Evolutionary conservation across 2,329 filamentous ascomycete species (phyloP).

Genomic region (Raffaelea albimanens): DNA sequence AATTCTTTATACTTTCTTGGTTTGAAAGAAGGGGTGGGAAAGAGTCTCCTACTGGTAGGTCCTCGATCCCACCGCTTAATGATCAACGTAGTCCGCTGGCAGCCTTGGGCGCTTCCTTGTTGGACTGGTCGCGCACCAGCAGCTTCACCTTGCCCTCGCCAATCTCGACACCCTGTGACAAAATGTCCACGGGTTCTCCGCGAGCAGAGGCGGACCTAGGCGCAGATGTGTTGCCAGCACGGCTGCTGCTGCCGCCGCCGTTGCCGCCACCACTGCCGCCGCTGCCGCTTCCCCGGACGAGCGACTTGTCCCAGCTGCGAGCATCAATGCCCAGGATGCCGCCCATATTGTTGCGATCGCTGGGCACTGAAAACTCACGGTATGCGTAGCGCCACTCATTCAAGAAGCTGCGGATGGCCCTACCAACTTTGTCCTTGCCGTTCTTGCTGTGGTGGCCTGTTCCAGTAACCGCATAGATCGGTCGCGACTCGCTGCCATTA

Average conservation of each 20-base stretch:
- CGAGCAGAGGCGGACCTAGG: not conserved
- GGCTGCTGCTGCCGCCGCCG: not conserved
- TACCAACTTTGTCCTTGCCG: slow-evolving; percentile 96
- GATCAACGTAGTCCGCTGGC: no score
- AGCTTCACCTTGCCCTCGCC: slow-evolving; percentile 58
- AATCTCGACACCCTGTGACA: slow-evolving; percentile 58
- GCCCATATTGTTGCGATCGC: slow-evolving; percentile 75
- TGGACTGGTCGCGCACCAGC: slow-evolving; percentile 40
- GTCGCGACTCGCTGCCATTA: slow-evolving; percentile 61
- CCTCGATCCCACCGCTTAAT: no score
- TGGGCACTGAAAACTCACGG: slow-evolving; percentile 90
- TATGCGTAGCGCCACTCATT: slow-evolving; percentile 96
- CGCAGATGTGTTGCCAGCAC: not conserved
- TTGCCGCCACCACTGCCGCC: not conserved
- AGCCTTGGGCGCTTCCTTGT: no score
- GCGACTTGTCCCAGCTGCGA: slow-evolving; percentile 55
- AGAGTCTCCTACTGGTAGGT: no score
- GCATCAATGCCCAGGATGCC: slow-evolving; percentile 65
- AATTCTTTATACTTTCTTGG: no score
- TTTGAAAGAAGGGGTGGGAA: no score
- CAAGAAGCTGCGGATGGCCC: slow-evolving; percentile 80
- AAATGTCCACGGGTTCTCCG: slow-evolving; percentile 41
- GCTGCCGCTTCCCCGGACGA: slow-evolving; percentile 31
- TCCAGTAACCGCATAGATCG: slow-evolving; percentile 92
- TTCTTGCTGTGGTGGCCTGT: slow-evolving; percentile 98